Conservation (phyloP, 1,284 basidiomycete species). For the Fomitopsis palustris region DNA sequence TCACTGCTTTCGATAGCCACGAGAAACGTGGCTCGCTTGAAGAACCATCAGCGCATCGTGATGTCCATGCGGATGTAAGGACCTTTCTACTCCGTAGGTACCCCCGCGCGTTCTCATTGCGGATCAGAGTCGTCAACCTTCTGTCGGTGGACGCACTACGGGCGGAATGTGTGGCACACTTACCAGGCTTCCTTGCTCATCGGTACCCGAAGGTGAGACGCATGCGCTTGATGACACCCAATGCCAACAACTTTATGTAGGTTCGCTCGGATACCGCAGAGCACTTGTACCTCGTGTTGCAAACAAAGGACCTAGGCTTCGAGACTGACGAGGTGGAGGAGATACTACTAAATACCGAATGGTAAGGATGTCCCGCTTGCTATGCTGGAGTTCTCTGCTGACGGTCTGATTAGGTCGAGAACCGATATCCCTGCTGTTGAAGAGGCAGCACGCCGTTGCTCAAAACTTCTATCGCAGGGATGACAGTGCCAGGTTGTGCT, state of each 20-base stretch:
- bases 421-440: conserved; percentile 10
- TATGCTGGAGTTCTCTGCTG: background rate
- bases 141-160: conserved; percentile 49
- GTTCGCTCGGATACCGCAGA: conserved; percentile 79
- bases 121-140: conserved; percentile 57
- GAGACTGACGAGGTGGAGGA: conserved; percentile 73
- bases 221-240: background rate
- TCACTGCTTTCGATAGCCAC: conserved; percentile 50
- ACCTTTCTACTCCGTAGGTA: background rate
- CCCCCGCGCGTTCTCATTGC: conserved; percentile 3
- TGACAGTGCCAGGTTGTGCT: background rate
- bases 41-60: conserved; percentile 74
- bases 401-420: conserved; percentile 21
- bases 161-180: conserved; percentile 39
- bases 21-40: conserved; percentile 62
- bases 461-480: conserved; percentile 11
- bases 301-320: conserved; percentile 59
- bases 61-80: conserved; percentile 80
- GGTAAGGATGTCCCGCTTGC: conserved; percentile 43
- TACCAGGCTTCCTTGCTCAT: conserved; percentile 69
- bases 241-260: conserved; percentile 35
- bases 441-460: conserved; percentile 21
- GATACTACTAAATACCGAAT: conserved; percentile 78
- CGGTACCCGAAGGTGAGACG: conserved; percentile 67
- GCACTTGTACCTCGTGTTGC: conserved; percentile 71